A percentile compares a stretch with the other conserved stretches of the same genome.
Evolutionary conservation across 805 yeast genomes (phyloP).

Genomic region (Ogataea methanolica): DNA sequence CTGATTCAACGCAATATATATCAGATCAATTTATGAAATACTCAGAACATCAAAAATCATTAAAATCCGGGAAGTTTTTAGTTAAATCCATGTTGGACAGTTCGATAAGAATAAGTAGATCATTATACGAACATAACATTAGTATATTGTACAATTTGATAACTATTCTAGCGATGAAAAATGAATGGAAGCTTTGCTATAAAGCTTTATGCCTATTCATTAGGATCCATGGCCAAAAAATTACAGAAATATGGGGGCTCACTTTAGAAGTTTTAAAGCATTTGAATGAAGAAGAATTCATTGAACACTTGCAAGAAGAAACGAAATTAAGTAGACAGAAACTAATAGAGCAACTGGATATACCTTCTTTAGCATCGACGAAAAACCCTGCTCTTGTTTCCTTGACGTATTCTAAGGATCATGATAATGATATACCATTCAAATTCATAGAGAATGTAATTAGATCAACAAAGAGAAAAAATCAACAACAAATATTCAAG

Average conservation of each 20-base stretch:
- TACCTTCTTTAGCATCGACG: neutral
- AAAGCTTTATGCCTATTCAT: conserved; percentile 46
- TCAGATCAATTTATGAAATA: conserved; percentile 11
- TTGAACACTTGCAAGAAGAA: neutral
- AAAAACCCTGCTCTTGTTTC: conserved; percentile 1
- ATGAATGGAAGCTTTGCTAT: conserved; percentile 55
- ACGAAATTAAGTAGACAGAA: neutral
- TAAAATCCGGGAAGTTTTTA: neutral
- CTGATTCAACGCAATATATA: conserved; percentile 5
- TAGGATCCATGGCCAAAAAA: conserved; percentile 45
- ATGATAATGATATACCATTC: neutral
- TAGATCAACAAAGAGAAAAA: neutral
- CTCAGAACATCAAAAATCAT: conserved; percentile 1
- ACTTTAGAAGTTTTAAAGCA: conserved; percentile 50
- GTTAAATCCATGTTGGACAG: neutral
- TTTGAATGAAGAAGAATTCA: conserved; percentile 22
- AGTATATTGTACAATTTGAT: conserved; percentile 39
- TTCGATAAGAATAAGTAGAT: neutral
- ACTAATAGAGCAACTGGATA: neutral
- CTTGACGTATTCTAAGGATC: neutral
- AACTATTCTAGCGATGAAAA: conserved; percentile 42
- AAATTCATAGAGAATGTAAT: conserved; percentile 2
- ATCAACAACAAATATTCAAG: conserved; percentile 11
- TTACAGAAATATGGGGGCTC: conserved; percentile 57
- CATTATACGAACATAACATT: neutral